Base-by-base conservation (phyloP, 1,139 yeast genomes). In the Yamadazyma buinensis region DNA sequence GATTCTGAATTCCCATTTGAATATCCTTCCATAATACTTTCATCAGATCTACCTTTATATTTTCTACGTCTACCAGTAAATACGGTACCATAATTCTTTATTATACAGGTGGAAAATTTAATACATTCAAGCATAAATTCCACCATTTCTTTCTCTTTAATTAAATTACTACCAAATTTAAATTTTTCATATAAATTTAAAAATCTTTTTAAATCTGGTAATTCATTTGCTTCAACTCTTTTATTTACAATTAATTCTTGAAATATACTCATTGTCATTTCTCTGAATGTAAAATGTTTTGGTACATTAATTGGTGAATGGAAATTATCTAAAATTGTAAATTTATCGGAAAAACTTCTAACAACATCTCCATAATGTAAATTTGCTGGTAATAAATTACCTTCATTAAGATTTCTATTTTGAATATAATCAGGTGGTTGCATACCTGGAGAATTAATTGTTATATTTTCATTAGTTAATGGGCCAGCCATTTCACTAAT, bases 291-390 rank as follows among this genome's bases (percentile, higher is more conserved):
- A 58, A 64, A 54, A 54, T 63, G 46, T 18, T 47, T 38, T 49
- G 79, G 75, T 2, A 68, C 46, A 2, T 36, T 54, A 52, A 23
- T 68, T 58, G 36, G 60, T 59, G 35, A 59, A 56, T 36, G 68
- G 64, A 40, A 64, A 53, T 44, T 52, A 61, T 42, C 66, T 70
- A 52, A 55, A 69, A 50, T 61, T 61, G 55, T 69, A 43, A 67
- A 66, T 52, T 63, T 77, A 57, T 70, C 75, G 7, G 80, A 80
- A 26, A 79, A 61, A 34, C 77, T 66, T 38, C 73, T 57, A 2
- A 83, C 61, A 4, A 84, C 75, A 43, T 83, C 87, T 39, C 81
- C 84, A 51, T 79, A 84, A 2, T 75, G 70, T 12, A 78, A 59
- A 37, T 75, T 70, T 10, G 81, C 76, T 1, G 85, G 83, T 9